Conservation (phyloP, 495 filamentous ascomycete genomes). For the Neurospora sp. region DNA sequence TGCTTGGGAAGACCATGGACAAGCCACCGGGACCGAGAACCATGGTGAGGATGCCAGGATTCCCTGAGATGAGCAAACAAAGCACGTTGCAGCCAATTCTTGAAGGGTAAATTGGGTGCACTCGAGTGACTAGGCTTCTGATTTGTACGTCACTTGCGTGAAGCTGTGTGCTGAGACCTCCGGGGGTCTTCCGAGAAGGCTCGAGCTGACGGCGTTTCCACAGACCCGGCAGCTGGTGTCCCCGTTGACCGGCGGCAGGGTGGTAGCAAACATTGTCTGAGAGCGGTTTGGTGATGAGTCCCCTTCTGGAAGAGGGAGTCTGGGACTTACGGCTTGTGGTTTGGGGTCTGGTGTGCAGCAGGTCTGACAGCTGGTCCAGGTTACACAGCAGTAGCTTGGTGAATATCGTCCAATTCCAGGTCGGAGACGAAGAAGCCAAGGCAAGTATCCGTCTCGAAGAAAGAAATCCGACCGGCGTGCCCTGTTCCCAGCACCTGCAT, state of each 20-base stretch:
- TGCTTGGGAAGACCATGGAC: background rate
- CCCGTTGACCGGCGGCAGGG: background rate
- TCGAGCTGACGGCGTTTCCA: background rate
- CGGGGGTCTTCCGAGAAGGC: background rate
- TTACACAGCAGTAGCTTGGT: background rate
- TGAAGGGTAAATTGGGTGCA: background rate
- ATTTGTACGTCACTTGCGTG: background rate
- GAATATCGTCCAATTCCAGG: background rate
- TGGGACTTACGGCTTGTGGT: background rate
- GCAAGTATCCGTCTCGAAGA: background rate
- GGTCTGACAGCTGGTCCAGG: background rate
- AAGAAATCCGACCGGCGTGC: background rate
- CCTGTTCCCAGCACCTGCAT: background rate
- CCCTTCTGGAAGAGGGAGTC: background rate
- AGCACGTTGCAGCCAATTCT: background rate
- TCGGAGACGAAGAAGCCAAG: background rate
- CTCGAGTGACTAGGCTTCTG: background rate
- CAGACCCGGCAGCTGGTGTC: background rate
- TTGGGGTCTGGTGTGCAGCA: background rate
- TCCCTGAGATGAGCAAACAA: background rate
- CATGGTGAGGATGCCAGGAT: background rate
- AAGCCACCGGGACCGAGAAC: background rate
- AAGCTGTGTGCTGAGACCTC: background rate
- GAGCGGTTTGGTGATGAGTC: background rate
- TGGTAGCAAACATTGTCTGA: background rate